phyloP scores from a whole-genome alignment of 768 basidiomycete genomes.

The Hemileccinum rubropunctum region DNA sequence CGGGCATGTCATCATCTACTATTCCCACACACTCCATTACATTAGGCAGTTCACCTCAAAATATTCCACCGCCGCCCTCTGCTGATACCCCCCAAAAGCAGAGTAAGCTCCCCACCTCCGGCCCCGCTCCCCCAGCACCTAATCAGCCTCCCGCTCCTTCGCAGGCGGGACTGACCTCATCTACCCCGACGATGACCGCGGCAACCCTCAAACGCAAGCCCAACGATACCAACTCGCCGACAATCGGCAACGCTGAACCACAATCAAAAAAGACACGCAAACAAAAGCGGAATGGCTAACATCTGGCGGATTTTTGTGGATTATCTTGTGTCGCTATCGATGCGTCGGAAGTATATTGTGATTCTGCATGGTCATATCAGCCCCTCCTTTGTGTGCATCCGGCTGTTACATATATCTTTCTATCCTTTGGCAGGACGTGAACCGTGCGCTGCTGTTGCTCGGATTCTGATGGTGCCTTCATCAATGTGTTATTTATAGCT shows the following conservation, averaged over 20 bases:
- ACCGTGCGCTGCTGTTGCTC: conserved; percentile 18
- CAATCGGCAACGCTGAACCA: conserved; percentile 44
- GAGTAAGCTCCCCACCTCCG: conserved; percentile 53
- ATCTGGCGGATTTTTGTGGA: conserved; percentile 34
- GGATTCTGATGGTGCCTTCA: conserved; percentile 25
- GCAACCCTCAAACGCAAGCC: conserved; percentile 57
- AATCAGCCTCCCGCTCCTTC: conserved; percentile 39
- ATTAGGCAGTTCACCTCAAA: conserved; percentile 49
- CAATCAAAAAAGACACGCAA: conserved; percentile 56
- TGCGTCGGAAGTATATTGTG: conserved; percentile 32
- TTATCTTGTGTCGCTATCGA: conserved; percentile 29
- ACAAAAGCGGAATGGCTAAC: conserved; percentile 48
- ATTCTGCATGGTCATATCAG: conserved; percentile 18
- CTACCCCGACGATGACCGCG: conserved; percentile 48
- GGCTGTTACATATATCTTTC: conserved; percentile 31
- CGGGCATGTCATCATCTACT: conserved; percentile 38
- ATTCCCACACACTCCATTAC: conserved; percentile 44
- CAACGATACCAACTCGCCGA: conserved; percentile 48
- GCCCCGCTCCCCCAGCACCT: conserved; percentile 38
- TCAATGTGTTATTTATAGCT: conserved; percentile 36
- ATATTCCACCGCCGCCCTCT: conserved; percentile 40
- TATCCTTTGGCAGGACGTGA: conserved; percentile 26
- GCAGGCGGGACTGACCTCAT: conserved; percentile 40
- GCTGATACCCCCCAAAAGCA: conserved; percentile 61
- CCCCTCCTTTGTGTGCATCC: conserved; percentile 10